phyloP scores from a whole-genome alignment of 2,329 filamentous ascomycete genomes.

The Colletotrichum trifolii region DNA sequence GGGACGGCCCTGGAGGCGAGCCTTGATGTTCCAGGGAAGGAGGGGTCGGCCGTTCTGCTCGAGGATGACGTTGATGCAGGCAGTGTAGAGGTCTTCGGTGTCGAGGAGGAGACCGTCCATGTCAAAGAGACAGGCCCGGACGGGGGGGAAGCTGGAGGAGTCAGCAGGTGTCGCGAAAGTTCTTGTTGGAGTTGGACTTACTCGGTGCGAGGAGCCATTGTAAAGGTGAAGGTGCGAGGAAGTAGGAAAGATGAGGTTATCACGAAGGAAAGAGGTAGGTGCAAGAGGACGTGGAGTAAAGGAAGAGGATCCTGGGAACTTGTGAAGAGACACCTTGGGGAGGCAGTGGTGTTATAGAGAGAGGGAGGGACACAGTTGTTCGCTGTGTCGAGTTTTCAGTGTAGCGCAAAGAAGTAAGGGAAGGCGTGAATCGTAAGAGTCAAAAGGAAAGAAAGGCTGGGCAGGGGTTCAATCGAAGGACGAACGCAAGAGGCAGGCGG shows the following conservation, averaged over 20 bases:
- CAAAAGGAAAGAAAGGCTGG: no score
- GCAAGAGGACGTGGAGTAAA: neutral
- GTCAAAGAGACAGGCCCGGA: conserved; percentile 95
- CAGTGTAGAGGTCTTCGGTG: conserved; percentile 89
- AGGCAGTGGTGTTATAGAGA: no score
- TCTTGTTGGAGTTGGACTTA: conserved; percentile 47
- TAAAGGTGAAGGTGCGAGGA: conserved; percentile 22
- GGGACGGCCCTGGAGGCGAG: conserved; percentile 76
- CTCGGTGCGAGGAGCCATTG: conserved; percentile 59
- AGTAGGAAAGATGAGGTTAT: conserved; percentile 4
- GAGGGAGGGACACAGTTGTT: no score
- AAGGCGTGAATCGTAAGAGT: no score
- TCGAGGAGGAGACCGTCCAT: conserved; percentile 98
- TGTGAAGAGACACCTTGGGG: no score
- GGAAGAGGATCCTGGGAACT: neutral
- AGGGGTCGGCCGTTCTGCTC: conserved; percentile 76
- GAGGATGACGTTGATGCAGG: conserved; percentile 85
- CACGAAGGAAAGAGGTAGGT: neutral
- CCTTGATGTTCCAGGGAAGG: conserved; percentile 95
- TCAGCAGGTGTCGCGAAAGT: conserved; percentile 40
- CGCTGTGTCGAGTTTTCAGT: no score
- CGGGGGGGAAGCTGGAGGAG: conserved; percentile 72
- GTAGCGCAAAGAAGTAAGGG: no score
- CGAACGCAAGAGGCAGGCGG: no score
- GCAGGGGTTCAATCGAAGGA: no score